These are phyloP conservation scores for Clonostachys chloroleuca DNA, from an alignment of 2,329 filamentous ascomycete genomes.

Conservation along the genomic window DNA sequence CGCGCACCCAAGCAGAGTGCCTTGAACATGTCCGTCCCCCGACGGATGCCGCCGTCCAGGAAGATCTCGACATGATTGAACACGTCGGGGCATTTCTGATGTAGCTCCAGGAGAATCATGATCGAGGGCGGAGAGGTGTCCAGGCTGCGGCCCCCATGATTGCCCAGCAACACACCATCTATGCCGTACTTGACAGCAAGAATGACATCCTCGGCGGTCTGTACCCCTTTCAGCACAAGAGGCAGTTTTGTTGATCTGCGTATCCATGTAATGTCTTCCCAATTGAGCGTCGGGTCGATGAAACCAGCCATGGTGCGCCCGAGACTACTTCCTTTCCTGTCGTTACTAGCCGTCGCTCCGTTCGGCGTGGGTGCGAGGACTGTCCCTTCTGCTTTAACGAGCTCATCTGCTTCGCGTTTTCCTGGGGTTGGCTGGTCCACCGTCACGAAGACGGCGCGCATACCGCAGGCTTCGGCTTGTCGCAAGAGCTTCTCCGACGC, in stretches of 20 bases:
- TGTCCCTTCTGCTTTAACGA: conserved; percentile 38
- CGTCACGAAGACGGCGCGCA: conserved; percentile 52
- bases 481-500: conserved; percentile 45
- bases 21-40: conserved; percentile 65
- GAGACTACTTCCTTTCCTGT: conserved; percentile 48
- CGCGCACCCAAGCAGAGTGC: conserved; percentile 61
- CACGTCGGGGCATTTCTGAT: conserved; percentile 54
- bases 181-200: conserved; percentile 52
- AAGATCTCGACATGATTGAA: conserved; percentile 55
- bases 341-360: conserved; percentile 42
- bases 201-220: conserved; percentile 18
- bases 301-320: conserved; percentile 51
- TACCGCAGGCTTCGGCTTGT: conserved; percentile 37
- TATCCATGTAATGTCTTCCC: conserved; percentile 61
- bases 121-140: conserved; percentile 24
- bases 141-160: conserved; percentile 61
- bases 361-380: conserved; percentile 41
- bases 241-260: conserved; percentile 39
- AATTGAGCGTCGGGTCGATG: conserved; percentile 56
- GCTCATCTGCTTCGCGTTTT: conserved; percentile 45
- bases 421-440: conserved; percentile 53
- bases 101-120: conserved; percentile 50
- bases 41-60: conserved; percentile 60
- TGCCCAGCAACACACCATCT: conserved; percentile 65
- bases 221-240: conserved; percentile 19